Percentiles rank a stretch among this genome's conserved stretches.
Evolutionary conservation across 2,329 filamentous ascomycete genomes (phyloP).

Genomic region (Aspergillus awamori): DNA sequence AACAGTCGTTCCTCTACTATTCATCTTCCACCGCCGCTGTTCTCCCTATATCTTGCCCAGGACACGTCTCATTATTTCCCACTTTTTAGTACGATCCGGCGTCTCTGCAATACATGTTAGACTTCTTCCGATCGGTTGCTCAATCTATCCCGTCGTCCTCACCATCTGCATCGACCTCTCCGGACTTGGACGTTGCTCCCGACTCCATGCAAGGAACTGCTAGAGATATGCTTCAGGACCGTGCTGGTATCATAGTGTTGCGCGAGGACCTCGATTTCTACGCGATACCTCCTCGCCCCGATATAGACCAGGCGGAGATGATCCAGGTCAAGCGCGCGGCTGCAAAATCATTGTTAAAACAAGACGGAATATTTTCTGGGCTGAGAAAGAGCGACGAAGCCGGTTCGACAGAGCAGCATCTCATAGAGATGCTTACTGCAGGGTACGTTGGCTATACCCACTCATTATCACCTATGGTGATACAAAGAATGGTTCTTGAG

Average conservation of each 20-base stretch:
- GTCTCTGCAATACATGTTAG: conserved; percentile 97
- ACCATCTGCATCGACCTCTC: conserved; percentile 66
- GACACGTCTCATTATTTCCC: conserved; percentile 20
- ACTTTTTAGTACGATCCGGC: conserved; percentile 84
- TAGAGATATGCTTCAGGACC: conserved; percentile 77
- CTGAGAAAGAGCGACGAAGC: conserved; percentile 93
- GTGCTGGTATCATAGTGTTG: conserved; percentile 95
- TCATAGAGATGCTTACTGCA: conserved; percentile 98
- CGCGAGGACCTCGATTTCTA: conserved; percentile 98
- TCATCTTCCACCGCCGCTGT: not conserved
- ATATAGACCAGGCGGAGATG: conserved; percentile 89
- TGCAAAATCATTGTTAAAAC: conserved; percentile 79
- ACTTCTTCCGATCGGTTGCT: conserved; percentile 94
- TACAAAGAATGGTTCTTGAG: not conserved
- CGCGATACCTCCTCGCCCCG: conserved; percentile 80
- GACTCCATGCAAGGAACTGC: conserved; percentile 72
- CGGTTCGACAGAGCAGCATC: conserved; percentile 93
- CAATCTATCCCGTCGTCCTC: conserved; percentile 80
- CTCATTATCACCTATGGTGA: not conserved
- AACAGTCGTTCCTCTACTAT: not conserved
- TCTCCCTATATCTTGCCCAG: not conserved
- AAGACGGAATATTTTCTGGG: conserved; percentile 95
- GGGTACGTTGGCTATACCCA: conserved; percentile 65
- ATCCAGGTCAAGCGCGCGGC: conserved; percentile 93
- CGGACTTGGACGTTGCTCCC: conserved; percentile 63